Conservation (phyloP, 2,329 filamentous ascomycete species). For the Raffaelea albimanens region DNA sequence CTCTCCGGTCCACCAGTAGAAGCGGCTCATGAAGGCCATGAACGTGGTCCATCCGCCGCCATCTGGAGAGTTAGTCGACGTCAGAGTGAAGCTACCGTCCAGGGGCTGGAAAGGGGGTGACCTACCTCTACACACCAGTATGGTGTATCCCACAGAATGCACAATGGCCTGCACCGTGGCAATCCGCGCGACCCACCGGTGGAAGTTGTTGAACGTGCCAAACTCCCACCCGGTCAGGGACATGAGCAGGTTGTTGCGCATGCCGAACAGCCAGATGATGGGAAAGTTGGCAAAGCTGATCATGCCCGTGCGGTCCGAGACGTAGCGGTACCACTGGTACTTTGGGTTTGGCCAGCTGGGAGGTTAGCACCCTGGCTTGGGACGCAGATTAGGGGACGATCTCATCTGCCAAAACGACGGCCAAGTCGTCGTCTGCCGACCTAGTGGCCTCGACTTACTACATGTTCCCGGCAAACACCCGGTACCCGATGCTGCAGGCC, state of each 20-base stretch:
- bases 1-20: slow-evolving; percentile 11
- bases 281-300: slow-evolving; percentile 11
- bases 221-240: slow-evolving; percentile 64
- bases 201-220: slow-evolving; percentile 56
- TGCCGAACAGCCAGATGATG: slow-evolving; percentile 41
- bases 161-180: slow-evolving; percentile 52
- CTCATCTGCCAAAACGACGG: not conserved
- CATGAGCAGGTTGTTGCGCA: slow-evolving; percentile 56
- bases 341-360: slow-evolving; percentile 6
- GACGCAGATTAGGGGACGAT: too few species aligned
- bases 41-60: not conserved
- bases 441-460: too few species aligned
- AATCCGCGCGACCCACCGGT: slow-evolving; percentile 56
- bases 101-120: not conserved
- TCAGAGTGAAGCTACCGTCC: not conserved
- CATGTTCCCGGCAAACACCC: slow-evolving; percentile 11
- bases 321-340: slow-evolving; percentile 11
- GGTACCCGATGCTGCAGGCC: slow-evolving; percentile 10
- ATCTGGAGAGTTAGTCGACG: not conserved
- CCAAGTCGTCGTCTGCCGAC: too few species aligned
- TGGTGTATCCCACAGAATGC: slow-evolving; percentile 51
- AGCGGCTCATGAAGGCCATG: not conserved
- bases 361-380: too few species aligned
- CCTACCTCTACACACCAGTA: slow-evolving; percentile 22
- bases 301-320: slow-evolving; percentile 14